Base-by-base conservation (phyloP, 768 basidiomycete genomes). In the Cystofilobasidium ferigula region DNA sequence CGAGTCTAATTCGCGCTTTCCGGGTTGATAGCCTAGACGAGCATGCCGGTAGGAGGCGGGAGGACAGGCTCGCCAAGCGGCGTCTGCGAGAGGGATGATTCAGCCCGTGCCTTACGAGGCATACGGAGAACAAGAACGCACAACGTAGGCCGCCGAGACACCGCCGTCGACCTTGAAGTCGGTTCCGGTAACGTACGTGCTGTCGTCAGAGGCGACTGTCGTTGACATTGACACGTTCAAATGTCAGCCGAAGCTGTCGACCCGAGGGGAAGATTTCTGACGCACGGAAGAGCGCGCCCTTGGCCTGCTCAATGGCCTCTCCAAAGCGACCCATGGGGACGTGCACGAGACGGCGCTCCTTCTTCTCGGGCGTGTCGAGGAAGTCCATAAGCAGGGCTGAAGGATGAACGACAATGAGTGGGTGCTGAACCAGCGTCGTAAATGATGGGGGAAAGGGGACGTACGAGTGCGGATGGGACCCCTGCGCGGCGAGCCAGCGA, bases 341-440 rank as follows among this genome's bases (percentile, higher is more conserved):
- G 69, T 78, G 77, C 20, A 73, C 85, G 74, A 97, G 74, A 54
- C 95, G 83, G 34, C 95, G 85, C 51, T 97, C 84, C 67, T 87
- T 84, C 79, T 98, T 98, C 81, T 99, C 95, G 53, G 86, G 80
- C 24, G 95, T 97, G 77, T 98, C 84, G 73, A 99, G 83, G 82
- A 94, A 99, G 77, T 98, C 86, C 95, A 99, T 99, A 34, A 99
- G 81, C 54, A 99, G 84, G 43, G 93, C n/a, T n/a, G n/a, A n/a
- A n/a, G n/a, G n/a, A n/a, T n/a, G n/a, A n/a, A n/a, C n/a, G n/a
- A n/a, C n/a, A n/a, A n/a, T n/a, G n/a, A n/a, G n/a, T n/a, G n/a
- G n/a, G n/a, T n/a, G n/a, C n/a, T n/a, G n/a, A n/a, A n/a, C n/a
- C n/a, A n/a, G n/a, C n/a, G n/a, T n/a, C n/a, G n/a, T n/a, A n/a